Conservation (phyloP, 768 basidiomycete genomes). For the Phallus indusiatus region DNA sequence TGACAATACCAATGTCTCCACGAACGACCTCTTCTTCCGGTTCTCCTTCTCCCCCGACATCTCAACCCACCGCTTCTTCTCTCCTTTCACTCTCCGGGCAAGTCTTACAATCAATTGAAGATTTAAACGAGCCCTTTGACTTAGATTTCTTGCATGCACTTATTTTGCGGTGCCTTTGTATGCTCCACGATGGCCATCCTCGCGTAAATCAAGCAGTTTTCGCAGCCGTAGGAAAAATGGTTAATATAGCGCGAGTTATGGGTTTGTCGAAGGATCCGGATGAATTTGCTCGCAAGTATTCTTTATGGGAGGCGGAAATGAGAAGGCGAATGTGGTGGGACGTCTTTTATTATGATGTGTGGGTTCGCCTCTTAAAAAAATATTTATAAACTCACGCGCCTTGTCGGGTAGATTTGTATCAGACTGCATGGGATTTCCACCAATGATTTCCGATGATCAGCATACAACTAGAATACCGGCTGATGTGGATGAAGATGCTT, state of each 20-base stretch:
- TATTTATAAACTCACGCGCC: neutral
- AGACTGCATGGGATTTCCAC: conserved; percentile 55
- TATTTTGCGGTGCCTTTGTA: conserved; percentile 44
- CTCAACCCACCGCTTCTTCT: conserved; percentile 4
- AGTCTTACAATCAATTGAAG: conserved; percentile 34
- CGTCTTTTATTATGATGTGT: conserved; percentile 70
- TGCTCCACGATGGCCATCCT: conserved; percentile 42
- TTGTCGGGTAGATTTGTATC: conserved; percentile 49
- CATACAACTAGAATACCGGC: conserved; percentile 47
- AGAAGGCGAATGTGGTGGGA: conserved; percentile 70
- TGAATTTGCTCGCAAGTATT: conserved; percentile 37
- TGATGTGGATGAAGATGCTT: conserved; percentile 47
- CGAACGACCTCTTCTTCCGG: neutral
- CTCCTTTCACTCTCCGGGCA: conserved; percentile 42
- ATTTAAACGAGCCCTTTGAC: conserved; percentile 31
- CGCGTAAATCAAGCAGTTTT: conserved; percentile 32
- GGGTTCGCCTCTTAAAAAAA: conserved; percentile 21
- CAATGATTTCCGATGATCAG: conserved; percentile 46
- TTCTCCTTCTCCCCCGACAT: neutral
- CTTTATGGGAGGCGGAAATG: conserved; percentile 41
- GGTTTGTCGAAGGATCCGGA: conserved; percentile 54
- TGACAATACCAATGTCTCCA: neutral
- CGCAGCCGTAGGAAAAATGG: conserved; percentile 54
- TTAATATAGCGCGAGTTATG: conserved; percentile 55
- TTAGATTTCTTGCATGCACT: conserved; percentile 52